These are phyloP conservation scores for Sclerotinia spermophila DNA, from an alignment of 2,329 filamentous ascomycete genomes.

Conservation along the genomic window DNA sequence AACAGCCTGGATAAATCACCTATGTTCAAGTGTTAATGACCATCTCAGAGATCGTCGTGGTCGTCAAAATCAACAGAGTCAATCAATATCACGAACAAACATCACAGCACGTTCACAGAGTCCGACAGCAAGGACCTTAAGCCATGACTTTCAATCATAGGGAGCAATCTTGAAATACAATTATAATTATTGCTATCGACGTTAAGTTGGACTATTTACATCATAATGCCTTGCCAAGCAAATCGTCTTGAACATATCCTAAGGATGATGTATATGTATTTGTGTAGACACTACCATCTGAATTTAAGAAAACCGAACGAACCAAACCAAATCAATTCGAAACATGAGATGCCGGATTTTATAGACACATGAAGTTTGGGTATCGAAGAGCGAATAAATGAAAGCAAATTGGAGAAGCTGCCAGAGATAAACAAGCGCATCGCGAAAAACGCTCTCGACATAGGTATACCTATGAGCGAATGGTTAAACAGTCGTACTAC, in stretches of 20 bases:
- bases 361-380: neutral
- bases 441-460: neutral
- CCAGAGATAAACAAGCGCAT: neutral
- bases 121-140: neutral
- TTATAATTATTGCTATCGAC: neutral
- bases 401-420: neutral
- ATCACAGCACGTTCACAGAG: neutral
- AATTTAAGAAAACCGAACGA: neutral
- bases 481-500: neutral
- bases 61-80: neutral
- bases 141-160: neutral
- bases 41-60: neutral
- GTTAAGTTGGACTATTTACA: neutral
- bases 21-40: too few species aligned
- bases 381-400: neutral
- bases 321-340: neutral
- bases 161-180: fast-evolving
- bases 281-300: neutral
- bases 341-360: neutral
- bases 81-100: fast-evolving
- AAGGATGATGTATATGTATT: neutral
- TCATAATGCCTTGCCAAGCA: neutral
- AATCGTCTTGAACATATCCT: neutral
- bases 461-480: neutral
- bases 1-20: too few species aligned